phyloP scores from a whole-genome alignment of 2,329 filamentous ascomycete species.

The Claviceps cyperi region DNA sequence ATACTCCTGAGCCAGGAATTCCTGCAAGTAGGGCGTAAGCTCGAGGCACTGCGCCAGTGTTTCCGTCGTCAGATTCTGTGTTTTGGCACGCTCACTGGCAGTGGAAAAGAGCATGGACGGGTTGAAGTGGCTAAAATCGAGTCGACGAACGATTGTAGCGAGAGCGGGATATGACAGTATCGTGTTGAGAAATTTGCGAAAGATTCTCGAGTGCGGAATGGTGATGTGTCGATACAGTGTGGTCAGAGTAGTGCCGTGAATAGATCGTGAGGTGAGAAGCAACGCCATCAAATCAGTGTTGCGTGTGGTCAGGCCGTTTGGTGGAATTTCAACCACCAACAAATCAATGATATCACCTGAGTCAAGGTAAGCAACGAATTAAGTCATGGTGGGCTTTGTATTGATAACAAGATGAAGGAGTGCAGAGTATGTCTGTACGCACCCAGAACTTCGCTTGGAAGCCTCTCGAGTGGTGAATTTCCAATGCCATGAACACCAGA shows the following conservation, averaged over 20 bases:
- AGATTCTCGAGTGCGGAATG: conserved; percentile 70
- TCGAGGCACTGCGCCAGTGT: conserved; percentile 59
- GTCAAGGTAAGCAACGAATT: background rate
- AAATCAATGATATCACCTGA: conserved; percentile 60
- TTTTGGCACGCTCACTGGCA: conserved; percentile 58
- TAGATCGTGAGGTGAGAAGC: conserved; percentile 57
- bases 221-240: conserved; percentile 69
- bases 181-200: conserved; percentile 64
- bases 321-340: conserved; percentile 57
- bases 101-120: conserved; percentile 63
- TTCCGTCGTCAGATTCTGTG: conserved; percentile 59
- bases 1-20: conserved; percentile 70
- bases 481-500: conserved; percentile 25
- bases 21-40: conserved; percentile 57
- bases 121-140: conserved; percentile 80
- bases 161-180: conserved; percentile 51
- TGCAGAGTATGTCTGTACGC: conserved; percentile 19
- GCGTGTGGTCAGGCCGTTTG: conserved; percentile 57
- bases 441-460: conserved; percentile 61
- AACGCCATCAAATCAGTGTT: conserved; percentile 68
- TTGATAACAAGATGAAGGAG: background rate
- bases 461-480: conserved; percentile 45
- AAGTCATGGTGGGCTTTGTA: background rate
- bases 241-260: conserved; percentile 58
- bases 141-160: conserved; percentile 60